Evolutionary conservation across 257 asterid species (phyloP).

Genomic region (Gentiana straminea): DNA sequence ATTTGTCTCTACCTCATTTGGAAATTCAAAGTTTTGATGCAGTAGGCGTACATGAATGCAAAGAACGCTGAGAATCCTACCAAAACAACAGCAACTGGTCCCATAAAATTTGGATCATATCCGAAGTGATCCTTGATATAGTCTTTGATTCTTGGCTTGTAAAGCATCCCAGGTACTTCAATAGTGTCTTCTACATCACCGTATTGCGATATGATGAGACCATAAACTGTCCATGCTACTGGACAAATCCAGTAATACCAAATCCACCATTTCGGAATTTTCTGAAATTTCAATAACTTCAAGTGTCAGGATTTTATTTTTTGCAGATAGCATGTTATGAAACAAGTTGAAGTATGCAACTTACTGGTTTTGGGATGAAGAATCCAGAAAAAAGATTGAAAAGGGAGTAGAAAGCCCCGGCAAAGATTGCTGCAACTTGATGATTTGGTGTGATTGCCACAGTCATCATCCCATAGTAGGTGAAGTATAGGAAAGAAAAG

Average conservation of each 20-base stretch:
- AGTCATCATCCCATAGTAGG: conserved; percentile 87
- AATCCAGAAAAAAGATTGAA: conserved; percentile 78
- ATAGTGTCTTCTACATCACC: conserved; percentile 48
- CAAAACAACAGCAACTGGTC: conserved; percentile 37
- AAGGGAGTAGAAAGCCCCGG: conserved; percentile 61
- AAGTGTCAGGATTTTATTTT: background rate
- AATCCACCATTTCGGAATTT: conserved; percentile 88
- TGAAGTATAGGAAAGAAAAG: conserved; percentile 72
- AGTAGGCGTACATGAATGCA: conserved; percentile 43
- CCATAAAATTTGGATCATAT: conserved; percentile 39
- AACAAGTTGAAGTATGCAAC: conserved; percentile 9
- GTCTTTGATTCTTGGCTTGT: conserved; percentile 35
- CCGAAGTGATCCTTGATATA: conserved; percentile 60
- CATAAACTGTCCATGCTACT: conserved; percentile 93
- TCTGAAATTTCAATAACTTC: conserved; percentile 29
- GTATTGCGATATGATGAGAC: conserved; percentile 66
- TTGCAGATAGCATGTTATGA: background rate
- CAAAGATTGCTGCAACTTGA: conserved; percentile 66
- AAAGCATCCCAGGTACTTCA: conserved; percentile 27
- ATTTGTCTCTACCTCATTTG: conserved; percentile 22
- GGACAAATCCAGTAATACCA: conserved; percentile 98
- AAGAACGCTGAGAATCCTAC: conserved; percentile 41
- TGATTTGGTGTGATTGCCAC: conserved; percentile 76
- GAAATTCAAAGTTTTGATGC: conserved; percentile 54
- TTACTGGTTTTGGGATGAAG: conserved; percentile 77